These are phyloP conservation scores for Solidago caesia DNA, from an alignment of 129 eudicot genomes.

Conservation along the genomic window DNA sequence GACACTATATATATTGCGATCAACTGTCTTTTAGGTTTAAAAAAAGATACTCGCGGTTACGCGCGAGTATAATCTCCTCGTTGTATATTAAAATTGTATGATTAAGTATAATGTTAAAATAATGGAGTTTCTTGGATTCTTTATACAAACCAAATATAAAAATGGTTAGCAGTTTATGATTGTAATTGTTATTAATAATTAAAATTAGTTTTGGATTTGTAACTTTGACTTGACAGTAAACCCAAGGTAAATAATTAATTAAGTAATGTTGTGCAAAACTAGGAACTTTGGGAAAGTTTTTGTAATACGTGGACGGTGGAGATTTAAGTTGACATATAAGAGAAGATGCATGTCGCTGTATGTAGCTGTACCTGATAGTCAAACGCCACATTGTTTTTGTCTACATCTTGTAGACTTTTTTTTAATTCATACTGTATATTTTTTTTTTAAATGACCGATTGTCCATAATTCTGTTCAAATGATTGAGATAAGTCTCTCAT, in stretches of 20 bases:
- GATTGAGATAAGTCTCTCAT: too few species aligned
- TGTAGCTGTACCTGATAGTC: conserved; percentile 39
- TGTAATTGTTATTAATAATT: not conserved
- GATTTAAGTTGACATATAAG: conserved; percentile 19
- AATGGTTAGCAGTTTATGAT: not conserved
- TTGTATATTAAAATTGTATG: too few species aligned
- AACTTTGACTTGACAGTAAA: conserved; percentile 30
- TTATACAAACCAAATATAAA: too few species aligned
- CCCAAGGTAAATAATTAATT: conserved; percentile 21
- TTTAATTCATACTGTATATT: too few species aligned
- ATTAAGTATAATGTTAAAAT: too few species aligned
- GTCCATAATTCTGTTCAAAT: too few species aligned
- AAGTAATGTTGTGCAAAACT: conserved; percentile 1
- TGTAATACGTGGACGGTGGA: conserved; percentile 33
- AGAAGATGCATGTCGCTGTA: conserved; percentile 24
- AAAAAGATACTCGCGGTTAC: too few species aligned
- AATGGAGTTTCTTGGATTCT: too few species aligned
- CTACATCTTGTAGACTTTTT: conserved; percentile 28
- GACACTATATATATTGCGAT: too few species aligned
- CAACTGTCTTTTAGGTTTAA: too few species aligned
- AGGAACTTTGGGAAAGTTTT: conserved; percentile 1
- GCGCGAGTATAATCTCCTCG: too few species aligned
- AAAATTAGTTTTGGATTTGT: conserved; percentile 5
- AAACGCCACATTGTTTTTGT: conserved; percentile 34
- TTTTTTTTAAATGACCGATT: too few species aligned